Percentiles rank a stretch among this genome's conserved stretches.
phyloP scores from a whole-genome alignment of 2,329 filamentous ascomycete species.

The Aspergillus neoniger region DNA sequence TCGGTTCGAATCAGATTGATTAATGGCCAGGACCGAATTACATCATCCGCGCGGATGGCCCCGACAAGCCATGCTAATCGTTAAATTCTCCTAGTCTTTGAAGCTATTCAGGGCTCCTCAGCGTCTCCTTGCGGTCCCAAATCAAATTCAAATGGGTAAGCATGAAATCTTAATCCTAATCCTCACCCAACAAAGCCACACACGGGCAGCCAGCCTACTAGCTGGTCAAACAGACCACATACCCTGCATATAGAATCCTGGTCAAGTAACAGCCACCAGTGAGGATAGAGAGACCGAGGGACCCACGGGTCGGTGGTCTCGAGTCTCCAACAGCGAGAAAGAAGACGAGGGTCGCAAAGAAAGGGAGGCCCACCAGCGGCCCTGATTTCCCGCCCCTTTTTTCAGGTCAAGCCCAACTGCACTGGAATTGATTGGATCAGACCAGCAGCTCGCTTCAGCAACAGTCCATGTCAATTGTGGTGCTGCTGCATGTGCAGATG shows the following conservation, averaged over 20 bases:
- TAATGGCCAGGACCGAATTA: neutral
- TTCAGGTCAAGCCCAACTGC: neutral
- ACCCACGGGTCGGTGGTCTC: conserved; percentile 8
- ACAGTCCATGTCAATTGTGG: no score
- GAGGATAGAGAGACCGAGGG: neutral
- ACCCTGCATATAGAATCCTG: neutral
- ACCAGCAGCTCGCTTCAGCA: neutral
- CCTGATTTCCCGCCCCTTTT: conserved; percentile 4
- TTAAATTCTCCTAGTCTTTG: neutral
- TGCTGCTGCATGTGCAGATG: no score
- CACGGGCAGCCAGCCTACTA: neutral
- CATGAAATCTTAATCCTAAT: neutral
- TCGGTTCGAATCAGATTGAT: neutral
- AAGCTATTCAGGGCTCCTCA: neutral
- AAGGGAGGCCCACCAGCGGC: conserved; percentile 3
- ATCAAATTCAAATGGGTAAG: neutral
- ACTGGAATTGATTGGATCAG: no score
- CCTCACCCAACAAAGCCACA: neutral
- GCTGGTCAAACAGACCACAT: neutral
- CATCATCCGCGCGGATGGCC: neutral
- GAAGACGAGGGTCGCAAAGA: neutral
- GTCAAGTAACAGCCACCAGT: neutral
- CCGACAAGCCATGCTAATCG: neutral
- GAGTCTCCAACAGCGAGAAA: no score
- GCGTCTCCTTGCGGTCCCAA: neutral